Evolutionary conservation across 257 asterid species (phyloP), one percentile per base, ranked within the genome.

Genomic region (Plantago elongata): DNA sequence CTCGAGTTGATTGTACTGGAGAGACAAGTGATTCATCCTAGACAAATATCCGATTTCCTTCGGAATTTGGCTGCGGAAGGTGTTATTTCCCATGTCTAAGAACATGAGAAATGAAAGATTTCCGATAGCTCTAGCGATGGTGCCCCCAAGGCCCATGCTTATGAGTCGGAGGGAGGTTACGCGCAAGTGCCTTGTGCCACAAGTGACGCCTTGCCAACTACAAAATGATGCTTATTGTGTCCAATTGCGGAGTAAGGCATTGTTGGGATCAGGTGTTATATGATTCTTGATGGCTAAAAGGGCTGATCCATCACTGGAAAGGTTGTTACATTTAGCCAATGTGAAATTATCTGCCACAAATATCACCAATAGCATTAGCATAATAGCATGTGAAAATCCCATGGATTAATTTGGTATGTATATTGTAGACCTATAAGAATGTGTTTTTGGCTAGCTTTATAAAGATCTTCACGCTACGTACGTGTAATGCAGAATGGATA

Each of bases 91-190:
- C 13, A 57, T 12, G 4, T 37, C 47, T 17, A 57, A n/a, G 62
- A 13, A 57, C 4, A n/a, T 11, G 6, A 57, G 47, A n/a, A 57
- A 57, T 13, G 62, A 57, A 38, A 57, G 62, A 9, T 37, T 57
- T 4, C 62, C 62, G 18, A 57, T 57, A 13, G 37, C 47, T 13
- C 38, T 57, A 10, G 48, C 62, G 7, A 57, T 37, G 3, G 62
- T 57, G 5, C 62, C 62, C n/a, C 12, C 9, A 13, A 57, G 22
- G 47, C 22, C 22, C 47, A 38, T 13, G 47, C 60, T 29, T 30
- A 30, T 54, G 29, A 54, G 60, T 54, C 60, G 29, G 9, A 54
- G 43, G 7, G 60, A 54, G 15, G 60, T 54, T 12, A 54, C 60
- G 11, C 60, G 22, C 14, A 7, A 0, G 60, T 54, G 60, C 44